These are phyloP conservation scores for Rhamnella rubrinervis DNA, from an alignment of 331 rosid species.

Conservation along the genomic window DNA sequence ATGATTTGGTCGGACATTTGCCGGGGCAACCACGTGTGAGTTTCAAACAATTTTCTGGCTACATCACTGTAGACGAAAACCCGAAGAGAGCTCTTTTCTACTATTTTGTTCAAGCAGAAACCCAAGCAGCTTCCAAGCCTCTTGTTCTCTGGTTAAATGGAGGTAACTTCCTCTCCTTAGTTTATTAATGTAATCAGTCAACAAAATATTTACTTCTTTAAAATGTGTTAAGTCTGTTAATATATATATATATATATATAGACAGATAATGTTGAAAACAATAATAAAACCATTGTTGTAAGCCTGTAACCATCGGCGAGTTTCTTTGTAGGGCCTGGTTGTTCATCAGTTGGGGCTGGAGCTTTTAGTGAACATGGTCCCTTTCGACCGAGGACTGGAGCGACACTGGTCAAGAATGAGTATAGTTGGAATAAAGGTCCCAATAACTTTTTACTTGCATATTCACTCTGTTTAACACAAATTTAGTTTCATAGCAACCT, in stretches of 20 bases:
- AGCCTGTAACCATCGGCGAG: not conserved
- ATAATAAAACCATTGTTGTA: not conserved
- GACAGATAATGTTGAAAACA: not conserved
- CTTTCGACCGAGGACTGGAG: constrained; percentile 64
- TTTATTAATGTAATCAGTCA: not conserved
- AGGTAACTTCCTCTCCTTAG: constrained; percentile 13
- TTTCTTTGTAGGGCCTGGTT: constrained; percentile 63
- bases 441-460: constrained; percentile 1
- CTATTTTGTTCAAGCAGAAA: constrained; percentile 45
- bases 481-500: no score
- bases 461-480: no score
- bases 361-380: constrained; percentile 86
- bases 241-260: no score
- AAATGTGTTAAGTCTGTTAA: no score
- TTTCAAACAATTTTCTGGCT: constrained; percentile 40
- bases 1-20: constrained; percentile 16
- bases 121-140: constrained; percentile 31
- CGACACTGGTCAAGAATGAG: constrained; percentile 46
- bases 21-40: constrained; percentile 32
- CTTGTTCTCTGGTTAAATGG: constrained; percentile 46
- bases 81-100: constrained; percentile 37
- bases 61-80: constrained; percentile 26
- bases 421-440: constrained; percentile 74
- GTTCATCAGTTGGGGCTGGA: constrained; percentile 80
- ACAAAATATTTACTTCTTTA: no score